A percentile compares a stretch with the other conserved stretches of the same genome.
These are phyloP conservation scores for Lactarius deliciosus DNA, from an alignment of 768 basidiomycete genomes.

Conservation along the genomic window DNA sequence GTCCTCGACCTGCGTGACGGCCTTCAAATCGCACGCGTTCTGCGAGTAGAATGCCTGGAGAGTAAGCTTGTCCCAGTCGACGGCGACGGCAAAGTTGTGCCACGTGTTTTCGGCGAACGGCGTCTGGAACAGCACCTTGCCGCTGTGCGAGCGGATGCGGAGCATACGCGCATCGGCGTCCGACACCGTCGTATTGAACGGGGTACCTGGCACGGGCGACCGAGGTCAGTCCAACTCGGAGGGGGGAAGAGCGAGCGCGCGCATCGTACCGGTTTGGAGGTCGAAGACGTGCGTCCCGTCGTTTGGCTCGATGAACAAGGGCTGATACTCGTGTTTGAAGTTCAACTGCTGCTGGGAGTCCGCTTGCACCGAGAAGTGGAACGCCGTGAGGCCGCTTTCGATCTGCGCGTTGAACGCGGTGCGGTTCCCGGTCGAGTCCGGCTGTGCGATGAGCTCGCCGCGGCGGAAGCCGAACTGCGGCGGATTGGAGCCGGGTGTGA, in stretches of 20 bases:
- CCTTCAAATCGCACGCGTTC: conserved; percentile 39
- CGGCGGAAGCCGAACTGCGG: conserved; percentile 59
- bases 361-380: conserved; percentile 50
- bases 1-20: conserved; percentile 44
- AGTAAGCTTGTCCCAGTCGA: conserved; percentile 54
- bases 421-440: conserved; percentile 38
- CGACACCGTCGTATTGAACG: conserved; percentile 54
- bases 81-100: conserved; percentile 61
- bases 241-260: neutral
- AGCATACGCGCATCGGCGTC: conserved; percentile 46
- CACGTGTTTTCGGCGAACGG: conserved; percentile 46
- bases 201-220: conserved; percentile 43
- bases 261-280: conserved; percentile 37
- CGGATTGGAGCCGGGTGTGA: conserved; percentile 47
- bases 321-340: conserved; percentile 58
- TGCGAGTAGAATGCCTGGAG: conserved; percentile 53
- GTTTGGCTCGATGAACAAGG: conserved; percentile 59
- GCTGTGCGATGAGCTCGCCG: conserved; percentile 58
- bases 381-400: conserved; percentile 47
- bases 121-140: conserved; percentile 50
- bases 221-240: neutral
- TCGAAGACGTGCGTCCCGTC: conserved; percentile 63
- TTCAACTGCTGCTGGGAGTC: conserved; percentile 48
- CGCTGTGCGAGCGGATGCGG: conserved; percentile 56
- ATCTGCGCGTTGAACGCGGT: conserved; percentile 39